Evolutionary conservation across 2,329 filamentous ascomycete genomes (phyloP).

Genomic region (Penicillium sp.): DNA sequence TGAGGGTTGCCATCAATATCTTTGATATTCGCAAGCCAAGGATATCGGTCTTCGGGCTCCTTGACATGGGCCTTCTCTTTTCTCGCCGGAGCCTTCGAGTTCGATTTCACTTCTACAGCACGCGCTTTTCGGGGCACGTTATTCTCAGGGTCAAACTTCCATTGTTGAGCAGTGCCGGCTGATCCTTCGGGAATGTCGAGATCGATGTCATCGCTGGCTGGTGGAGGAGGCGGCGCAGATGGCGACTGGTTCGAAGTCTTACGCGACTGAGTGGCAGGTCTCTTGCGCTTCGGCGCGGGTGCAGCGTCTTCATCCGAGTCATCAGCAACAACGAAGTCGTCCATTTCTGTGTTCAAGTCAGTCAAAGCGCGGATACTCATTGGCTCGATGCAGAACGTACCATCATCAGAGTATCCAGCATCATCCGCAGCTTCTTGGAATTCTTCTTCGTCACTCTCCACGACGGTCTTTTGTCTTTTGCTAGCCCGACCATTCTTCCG

Average conservation of each 20-base stretch:
- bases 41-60: conserved; percentile 81
- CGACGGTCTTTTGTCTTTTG: conserved; percentile 63
- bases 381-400: conserved; percentile 30
- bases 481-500: conserved; percentile 47
- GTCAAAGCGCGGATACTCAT: not conserved
- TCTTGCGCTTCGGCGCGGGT: conserved; percentile 71
- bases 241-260: conserved; percentile 39
- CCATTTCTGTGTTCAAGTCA: conserved; percentile 60
- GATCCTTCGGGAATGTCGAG: conserved; percentile 55
- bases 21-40: conserved; percentile 82
- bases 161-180: conserved; percentile 75
- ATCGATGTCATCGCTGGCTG: conserved; percentile 55
- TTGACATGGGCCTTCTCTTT: conserved; percentile 72
- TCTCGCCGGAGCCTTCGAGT: conserved; percentile 35
- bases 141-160: conserved; percentile 70
- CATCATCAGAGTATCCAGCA: conserved; percentile 48
- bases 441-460: conserved; percentile 67
- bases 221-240: conserved; percentile 50
- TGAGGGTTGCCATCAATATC: conserved; percentile 81
- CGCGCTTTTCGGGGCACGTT: conserved; percentile 52
- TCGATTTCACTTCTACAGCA: conserved; percentile 36
- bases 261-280: conserved; percentile 50
- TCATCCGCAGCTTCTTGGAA: conserved; percentile 61
- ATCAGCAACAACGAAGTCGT: conserved; percentile 84
- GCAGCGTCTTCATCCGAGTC: conserved; percentile 71